These are phyloP conservation scores for Dacryopinax primogenitus DNA, from an alignment of 768 basidiomycete genomes.

Conservation along the genomic window DNA sequence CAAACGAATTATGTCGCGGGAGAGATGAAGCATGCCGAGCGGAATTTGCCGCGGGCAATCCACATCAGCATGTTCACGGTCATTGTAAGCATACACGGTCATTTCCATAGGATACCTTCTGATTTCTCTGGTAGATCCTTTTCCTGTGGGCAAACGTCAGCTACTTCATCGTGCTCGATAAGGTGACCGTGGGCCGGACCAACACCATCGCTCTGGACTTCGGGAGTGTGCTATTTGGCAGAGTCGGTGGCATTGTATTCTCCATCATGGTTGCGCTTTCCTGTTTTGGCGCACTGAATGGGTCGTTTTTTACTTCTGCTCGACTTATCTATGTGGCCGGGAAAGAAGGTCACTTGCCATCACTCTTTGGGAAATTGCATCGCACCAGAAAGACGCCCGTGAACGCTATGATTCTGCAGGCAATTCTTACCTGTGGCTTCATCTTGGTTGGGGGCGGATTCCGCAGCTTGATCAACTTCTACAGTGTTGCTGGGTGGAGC, in stretches of 20 bases:
- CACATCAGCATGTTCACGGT: constrained; percentile 83
- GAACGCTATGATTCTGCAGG: constrained; percentile 75
- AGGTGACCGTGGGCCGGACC: constrained; percentile 62
- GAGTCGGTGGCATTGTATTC: constrained; percentile 74
- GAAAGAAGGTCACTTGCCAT: constrained; percentile 74
- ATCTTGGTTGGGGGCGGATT: constrained; percentile 83
- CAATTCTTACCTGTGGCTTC: constrained; percentile 58
- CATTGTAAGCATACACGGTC: constrained; percentile 36
- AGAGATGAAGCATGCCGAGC: constrained; percentile 68
- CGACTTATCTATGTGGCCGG: constrained; percentile 81
- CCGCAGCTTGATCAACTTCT: constrained; percentile 76
- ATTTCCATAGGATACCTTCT: background rate
- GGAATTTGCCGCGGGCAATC: constrained; percentile 77
- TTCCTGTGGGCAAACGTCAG: constrained; percentile 76
- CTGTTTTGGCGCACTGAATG: constrained; percentile 89
- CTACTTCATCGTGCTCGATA: constrained; percentile 88
- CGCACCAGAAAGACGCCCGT: constrained; percentile 65
- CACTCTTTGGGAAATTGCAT: constrained; percentile 68
- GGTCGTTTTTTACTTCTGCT: constrained; percentile 64
- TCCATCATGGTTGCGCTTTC: constrained; percentile 87
- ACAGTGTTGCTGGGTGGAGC: constrained; percentile 73
- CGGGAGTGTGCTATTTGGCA: constrained; percentile 73
- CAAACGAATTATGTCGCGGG: constrained; percentile 70
- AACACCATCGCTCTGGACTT: constrained; percentile 89
- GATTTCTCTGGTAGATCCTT: constrained; percentile 37